Evolutionary conservation across 2,329 filamentous ascomycete species (phyloP).

Genomic region (Trichoderma polysporum): DNA sequence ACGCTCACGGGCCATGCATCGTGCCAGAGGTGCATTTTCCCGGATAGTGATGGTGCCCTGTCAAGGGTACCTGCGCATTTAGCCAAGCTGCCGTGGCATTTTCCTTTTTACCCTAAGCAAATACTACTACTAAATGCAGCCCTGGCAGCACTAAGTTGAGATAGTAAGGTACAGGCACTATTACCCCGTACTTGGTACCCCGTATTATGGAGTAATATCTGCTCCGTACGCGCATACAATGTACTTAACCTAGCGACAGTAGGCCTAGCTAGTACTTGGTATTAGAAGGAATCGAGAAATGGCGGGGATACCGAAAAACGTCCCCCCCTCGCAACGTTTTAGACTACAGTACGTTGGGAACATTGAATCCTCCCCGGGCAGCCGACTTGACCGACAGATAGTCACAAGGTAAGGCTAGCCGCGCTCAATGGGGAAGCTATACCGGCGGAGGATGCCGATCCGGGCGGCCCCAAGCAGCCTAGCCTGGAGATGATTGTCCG

Average conservation of each 20-base stretch:
- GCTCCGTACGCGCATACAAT: neutral
- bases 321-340: neutral
- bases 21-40: constrained; percentile 3
- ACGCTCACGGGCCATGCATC: neutral
- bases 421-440: constrained; percentile 10
- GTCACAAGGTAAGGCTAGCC: neutral
- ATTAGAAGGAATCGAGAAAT: neutral
- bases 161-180: no score
- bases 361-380: neutral
- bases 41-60: neutral
- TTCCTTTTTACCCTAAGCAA: neutral
- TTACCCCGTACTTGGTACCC: neutral
- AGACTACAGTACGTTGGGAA: neutral
- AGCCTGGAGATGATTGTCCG: constrained; percentile 9
- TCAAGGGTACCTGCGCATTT: constrained; percentile 6
- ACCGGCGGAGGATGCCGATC: constrained; percentile 4
- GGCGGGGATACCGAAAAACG: constrained; percentile 9
- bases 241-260: neutral
- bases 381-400: neutral
- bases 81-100: neutral
- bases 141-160: neutral
- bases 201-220: neutral
- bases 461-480: constrained; percentile 10
- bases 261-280: neutral
- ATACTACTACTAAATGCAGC: neutral